Percentiles rank a stretch among this genome's conserved stretches.
Evolutionary conservation across 805 yeast genomes (phyloP).

Genomic region (Kluyveromyces nonfermentans): DNA sequence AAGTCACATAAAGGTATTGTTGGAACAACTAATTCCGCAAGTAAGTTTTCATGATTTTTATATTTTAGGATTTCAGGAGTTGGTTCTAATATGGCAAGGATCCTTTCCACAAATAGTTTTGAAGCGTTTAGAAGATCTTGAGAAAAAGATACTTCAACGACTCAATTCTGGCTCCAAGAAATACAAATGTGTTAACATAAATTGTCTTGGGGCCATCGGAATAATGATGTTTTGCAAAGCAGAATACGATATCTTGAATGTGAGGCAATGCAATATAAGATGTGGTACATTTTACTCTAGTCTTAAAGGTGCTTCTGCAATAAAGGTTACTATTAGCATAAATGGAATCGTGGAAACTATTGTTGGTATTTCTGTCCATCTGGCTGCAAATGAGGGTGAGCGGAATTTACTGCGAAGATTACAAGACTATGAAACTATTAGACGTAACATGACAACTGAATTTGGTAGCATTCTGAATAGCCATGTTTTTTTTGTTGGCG

Average conservation of each 20-base stretch:
- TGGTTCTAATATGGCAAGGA: conserved; percentile 48
- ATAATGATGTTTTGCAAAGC: conserved; percentile 39
- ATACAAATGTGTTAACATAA: conserved; percentile 36
- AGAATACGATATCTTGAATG: conserved; percentile 23
- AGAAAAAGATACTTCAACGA: conserved; percentile 29
- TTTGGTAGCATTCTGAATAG: conserved; percentile 42
- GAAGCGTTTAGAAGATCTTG: conserved; percentile 29
- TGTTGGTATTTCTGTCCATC: conserved; percentile 63
- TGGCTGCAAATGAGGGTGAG: conserved; percentile 71
- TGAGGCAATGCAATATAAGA: conserved; percentile 30
- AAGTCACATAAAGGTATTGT: conserved; percentile 25
- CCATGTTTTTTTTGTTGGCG: conserved; percentile 75
- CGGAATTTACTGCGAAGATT: conserved; percentile 40
- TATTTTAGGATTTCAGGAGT: conserved; percentile 61
- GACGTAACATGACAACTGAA: conserved; percentile 37
- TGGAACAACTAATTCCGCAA: conserved; percentile 30
- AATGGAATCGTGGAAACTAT: conserved; percentile 28
- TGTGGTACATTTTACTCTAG: conserved; percentile 55
- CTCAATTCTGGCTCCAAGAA: conserved; percentile 25
- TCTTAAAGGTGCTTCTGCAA: conserved; percentile 66
- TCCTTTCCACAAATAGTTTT: conserved; percentile 34
- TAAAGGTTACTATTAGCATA: conserved; percentile 34
- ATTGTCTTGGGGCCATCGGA: conserved; percentile 52
- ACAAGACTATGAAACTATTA: conserved; percentile 38
- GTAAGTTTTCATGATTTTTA: conserved; percentile 30